These are phyloP conservation scores for Arabidopsis lyrata DNA, from an alignment of 441 rosid species.

Conservation along the genomic window DNA sequence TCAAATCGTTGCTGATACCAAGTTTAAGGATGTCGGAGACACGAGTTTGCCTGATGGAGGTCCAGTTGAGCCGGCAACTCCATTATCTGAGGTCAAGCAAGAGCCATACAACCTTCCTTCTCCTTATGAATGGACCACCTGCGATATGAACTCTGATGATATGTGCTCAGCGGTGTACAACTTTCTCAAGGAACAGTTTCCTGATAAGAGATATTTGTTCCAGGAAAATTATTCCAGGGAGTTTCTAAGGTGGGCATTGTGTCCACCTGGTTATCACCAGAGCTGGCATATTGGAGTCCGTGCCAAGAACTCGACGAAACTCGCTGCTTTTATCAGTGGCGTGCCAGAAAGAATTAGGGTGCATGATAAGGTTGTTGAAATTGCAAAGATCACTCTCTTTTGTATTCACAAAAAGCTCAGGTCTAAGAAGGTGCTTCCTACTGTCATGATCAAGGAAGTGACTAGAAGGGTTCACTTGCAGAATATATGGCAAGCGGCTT, in stretches of 20 bases:
- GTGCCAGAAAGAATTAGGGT: background rate
- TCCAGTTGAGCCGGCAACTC: slow-evolving; percentile 63
- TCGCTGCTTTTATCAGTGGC: background rate
- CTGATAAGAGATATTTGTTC: too few relatives aligned
- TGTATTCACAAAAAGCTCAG: background rate
- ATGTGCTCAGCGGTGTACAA: background rate
- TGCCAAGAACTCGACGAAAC: background rate
- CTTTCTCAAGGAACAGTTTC: background rate
- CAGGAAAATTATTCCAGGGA: background rate
- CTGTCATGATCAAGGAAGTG: background rate
- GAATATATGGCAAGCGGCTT: background rate
- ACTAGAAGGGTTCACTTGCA: background rate
- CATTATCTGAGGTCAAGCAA: slow-evolving; percentile 76
- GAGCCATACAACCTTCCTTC: slow-evolving; percentile 83
- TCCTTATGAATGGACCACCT: background rate
- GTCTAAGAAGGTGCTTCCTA: too few relatives aligned
- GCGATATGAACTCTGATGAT: background rate
- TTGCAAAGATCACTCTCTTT: background rate
- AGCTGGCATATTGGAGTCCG: background rate
- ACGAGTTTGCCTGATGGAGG: slow-evolving; percentile 45
- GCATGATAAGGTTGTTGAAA: background rate
- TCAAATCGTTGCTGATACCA: too few relatives aligned
- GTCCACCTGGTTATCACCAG: background rate
- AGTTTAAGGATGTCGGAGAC: slow-evolving; percentile 5
- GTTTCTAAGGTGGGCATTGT: too few relatives aligned